These are phyloP conservation scores for Exophiala alcalophila DNA, from an alignment of 2,329 filamentous ascomycete species.

Conservation along the genomic window DNA sequence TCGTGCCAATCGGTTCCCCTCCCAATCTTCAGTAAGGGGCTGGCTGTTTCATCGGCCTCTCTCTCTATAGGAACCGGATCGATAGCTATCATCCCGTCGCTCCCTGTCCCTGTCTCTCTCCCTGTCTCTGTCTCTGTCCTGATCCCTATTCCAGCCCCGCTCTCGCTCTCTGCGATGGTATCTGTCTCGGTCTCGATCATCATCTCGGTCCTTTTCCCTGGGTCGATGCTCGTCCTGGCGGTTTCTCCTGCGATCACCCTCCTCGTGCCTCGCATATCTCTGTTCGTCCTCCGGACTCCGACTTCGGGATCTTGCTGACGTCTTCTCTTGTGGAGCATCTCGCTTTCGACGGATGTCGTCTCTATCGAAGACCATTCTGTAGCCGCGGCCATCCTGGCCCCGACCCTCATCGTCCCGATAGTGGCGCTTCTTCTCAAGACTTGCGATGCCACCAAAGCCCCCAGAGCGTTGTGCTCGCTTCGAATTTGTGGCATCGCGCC, in stretches of 20 bases:
- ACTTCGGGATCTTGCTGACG: slow-evolving; percentile 32
- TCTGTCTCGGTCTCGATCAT: slow-evolving; percentile 23
- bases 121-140: slow-evolving; percentile 41
- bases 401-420: slow-evolving; percentile 68
- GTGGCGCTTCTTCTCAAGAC: slow-evolving; percentile 84
- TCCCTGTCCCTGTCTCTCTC: slow-evolving; percentile 34
- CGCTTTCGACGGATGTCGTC: slow-evolving; percentile 54
- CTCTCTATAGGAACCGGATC: slow-evolving; percentile 4
- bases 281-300: slow-evolving; percentile 46
- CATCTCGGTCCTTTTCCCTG: slow-evolving; percentile 28
- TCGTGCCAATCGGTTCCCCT: too few relatives aligned
- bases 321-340: slow-evolving; percentile 18
- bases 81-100: slow-evolving; percentile 1
- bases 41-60: slow-evolving; percentile 5
- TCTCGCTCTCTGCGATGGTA: slow-evolving; percentile 31
- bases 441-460: slow-evolving; percentile 86
- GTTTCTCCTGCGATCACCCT: not conserved
- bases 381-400: slow-evolving; percentile 50
- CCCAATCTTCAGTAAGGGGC: too few relatives aligned
- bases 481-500: slow-evolving; percentile 79
- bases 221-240: slow-evolving; percentile 6
- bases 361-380: slow-evolving; percentile 79
- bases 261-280: slow-evolving; percentile 11
- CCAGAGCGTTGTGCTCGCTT: slow-evolving; percentile 68
- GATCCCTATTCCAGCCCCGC: slow-evolving; percentile 36